These are phyloP conservation scores for Candida alai DNA, from an alignment of 805 yeast species.

Conservation along the genomic window DNA sequence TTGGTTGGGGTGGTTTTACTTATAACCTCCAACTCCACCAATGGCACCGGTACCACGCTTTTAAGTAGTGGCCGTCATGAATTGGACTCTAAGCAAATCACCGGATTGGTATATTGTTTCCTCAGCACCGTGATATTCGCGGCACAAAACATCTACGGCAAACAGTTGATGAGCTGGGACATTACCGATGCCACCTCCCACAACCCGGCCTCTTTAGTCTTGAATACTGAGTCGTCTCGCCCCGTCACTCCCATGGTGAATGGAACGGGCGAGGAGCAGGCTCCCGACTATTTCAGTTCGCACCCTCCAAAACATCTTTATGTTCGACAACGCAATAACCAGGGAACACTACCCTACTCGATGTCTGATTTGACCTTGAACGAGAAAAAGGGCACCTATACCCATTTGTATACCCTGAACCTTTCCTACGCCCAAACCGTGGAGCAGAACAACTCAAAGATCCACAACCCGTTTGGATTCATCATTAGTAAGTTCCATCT, in stretches of 20 bases:
- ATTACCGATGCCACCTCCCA: slow-evolving; percentile 8
- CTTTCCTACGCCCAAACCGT: slow-evolving; percentile 12
- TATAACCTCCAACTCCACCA: slow-evolving; percentile 30
- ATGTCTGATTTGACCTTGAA: slow-evolving; percentile 30
- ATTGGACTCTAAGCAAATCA: slow-evolving; percentile 32
- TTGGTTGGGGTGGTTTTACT: slow-evolving; percentile 51
- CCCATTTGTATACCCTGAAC: slow-evolving; percentile 7
- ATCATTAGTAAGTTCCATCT: slow-evolving; percentile 13
- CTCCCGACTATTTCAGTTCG: slow-evolving; percentile 3
- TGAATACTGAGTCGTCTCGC: slow-evolving; percentile 19
- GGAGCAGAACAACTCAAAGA: slow-evolving; percentile 14
- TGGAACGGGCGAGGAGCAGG: neutral
- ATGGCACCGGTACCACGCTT: slow-evolving; percentile 4
- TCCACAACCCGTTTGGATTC: slow-evolving; percentile 20
- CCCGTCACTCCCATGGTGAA: slow-evolving; percentile 15
- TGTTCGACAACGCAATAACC: slow-evolving; percentile 21
- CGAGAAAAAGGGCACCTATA: slow-evolving; percentile 15
- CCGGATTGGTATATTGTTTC: slow-evolving; percentile 68
- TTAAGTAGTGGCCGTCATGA: slow-evolving; percentile 11
- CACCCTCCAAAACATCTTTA: slow-evolving; percentile 8
- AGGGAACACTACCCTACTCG: slow-evolving; percentile 28
- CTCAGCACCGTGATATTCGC: slow-evolving; percentile 73
- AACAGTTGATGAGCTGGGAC: slow-evolving; percentile 65
- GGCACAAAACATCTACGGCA: slow-evolving; percentile 81
- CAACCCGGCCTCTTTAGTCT: slow-evolving; percentile 25